Conservation (phyloP, 495 filamentous ascomycete genomes). For the Penicillium ochrochloron region DNA sequence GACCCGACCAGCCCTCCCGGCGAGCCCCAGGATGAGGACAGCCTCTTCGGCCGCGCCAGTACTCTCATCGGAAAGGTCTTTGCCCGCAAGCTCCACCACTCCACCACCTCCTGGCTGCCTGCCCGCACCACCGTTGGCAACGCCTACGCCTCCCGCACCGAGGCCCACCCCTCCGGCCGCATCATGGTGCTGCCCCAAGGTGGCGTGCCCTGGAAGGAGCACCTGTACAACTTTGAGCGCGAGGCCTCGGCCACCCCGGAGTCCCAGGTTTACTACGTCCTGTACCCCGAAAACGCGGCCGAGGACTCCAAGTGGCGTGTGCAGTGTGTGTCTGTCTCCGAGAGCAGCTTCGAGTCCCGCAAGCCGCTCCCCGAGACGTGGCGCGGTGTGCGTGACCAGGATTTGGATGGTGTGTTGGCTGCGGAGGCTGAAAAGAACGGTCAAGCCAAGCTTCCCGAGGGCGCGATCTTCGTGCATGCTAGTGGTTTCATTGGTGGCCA, state of each 20-base stretch:
- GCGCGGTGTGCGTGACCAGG: slow-evolving; percentile 86
- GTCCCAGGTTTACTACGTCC: slow-evolving; percentile 74
- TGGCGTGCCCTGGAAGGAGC: slow-evolving; percentile 91
- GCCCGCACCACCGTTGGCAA: slow-evolving; percentile 76
- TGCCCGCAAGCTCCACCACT: slow-evolving; percentile 66
- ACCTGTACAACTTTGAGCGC: slow-evolving; percentile 86
- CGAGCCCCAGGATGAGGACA: slow-evolving; percentile 79
- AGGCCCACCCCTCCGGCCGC: slow-evolving; percentile 72
- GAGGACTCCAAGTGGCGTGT: slow-evolving; percentile 86
- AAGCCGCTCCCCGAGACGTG: slow-evolving; percentile 89
- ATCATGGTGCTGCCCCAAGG: slow-evolving; percentile 78
- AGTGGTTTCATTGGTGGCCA: slow-evolving; percentile 96
- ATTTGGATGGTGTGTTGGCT: slow-evolving; percentile 74
- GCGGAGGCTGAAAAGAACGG: slow-evolving; percentile 55
- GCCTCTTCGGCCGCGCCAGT: slow-evolving; percentile 74
- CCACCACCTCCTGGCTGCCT: slow-evolving; percentile 73
- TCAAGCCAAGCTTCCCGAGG: slow-evolving; percentile 52
- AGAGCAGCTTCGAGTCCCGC: slow-evolving; percentile 85
- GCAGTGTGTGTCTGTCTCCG: slow-evolving; percentile 79
- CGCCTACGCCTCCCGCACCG: slow-evolving; percentile 66
- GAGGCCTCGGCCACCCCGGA: slow-evolving; percentile 49
- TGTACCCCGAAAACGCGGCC: slow-evolving; percentile 80
- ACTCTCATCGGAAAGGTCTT: slow-evolving; percentile 86
- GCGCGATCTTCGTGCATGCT: slow-evolving; percentile 91
- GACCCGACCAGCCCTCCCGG: slow-evolving; percentile 45